Percentiles rank a stretch among this genome's conserved stretches.
Evolutionary conservation across 108 stramenopile genomes (phyloP).

Genomic region (Pseudonitzschia pungens): DNA sequence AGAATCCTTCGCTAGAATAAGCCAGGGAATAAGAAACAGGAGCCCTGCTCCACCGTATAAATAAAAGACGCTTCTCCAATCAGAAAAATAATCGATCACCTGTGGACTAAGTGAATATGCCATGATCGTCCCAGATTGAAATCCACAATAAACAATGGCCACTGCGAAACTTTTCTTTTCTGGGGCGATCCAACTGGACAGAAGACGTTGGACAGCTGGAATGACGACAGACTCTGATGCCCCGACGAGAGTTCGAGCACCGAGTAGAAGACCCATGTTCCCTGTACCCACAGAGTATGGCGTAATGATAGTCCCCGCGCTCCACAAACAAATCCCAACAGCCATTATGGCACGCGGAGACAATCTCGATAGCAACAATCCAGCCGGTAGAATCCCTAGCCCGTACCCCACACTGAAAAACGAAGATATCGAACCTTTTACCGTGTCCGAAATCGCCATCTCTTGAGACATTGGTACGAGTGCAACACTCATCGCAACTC

Average conservation of each 20-base stretch:
- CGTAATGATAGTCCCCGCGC: constrained; percentile 67
- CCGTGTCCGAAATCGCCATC: constrained; percentile 70
- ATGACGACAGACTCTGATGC: constrained; percentile 79
- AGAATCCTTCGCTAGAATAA: constrained; percentile 60
- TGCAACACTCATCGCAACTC: constrained; percentile 91
- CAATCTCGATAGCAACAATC: constrained; percentile 41
- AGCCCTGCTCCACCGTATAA: constrained; percentile 75
- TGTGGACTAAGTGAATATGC: constrained; percentile 78
- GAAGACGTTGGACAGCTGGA: constrained; percentile 77
- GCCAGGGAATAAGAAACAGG: constrained; percentile 74
- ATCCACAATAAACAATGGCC: constrained; percentile 71
- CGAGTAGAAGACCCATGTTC: constrained; percentile 49
- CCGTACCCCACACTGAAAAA: constrained; percentile 86
- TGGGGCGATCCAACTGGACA: constrained; percentile 69
- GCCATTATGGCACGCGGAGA: constrained; percentile 62
- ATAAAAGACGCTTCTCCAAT: constrained; percentile 77
- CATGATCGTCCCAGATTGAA: constrained; percentile 77
- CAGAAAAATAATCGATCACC: constrained; percentile 58
- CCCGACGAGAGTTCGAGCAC: constrained; percentile 73
- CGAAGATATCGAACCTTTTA: constrained; percentile 81
- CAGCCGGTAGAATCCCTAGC: constrained; percentile 72
- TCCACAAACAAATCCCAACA: constrained; percentile 65
- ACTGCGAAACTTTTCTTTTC: constrained; percentile 73
- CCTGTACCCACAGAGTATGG: constrained; percentile 45
- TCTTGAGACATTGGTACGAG: constrained; percentile 82